Conservation (phyloP, 108 stramenopile species). For the Nitzschia sp. region DNA sequence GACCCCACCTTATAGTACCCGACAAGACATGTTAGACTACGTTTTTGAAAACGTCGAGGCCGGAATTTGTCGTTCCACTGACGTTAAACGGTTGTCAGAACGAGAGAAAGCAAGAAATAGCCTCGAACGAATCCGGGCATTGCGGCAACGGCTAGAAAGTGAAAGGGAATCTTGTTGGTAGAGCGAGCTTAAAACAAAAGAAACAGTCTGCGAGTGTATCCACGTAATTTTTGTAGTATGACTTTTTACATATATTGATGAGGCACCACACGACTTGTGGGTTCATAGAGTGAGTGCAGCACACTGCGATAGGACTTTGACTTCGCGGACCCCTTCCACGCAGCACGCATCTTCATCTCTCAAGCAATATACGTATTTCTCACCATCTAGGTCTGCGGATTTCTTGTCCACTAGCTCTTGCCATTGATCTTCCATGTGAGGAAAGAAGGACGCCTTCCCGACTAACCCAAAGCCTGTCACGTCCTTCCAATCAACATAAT, state of each 20-base stretch:
- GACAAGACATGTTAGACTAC: conserved; percentile 5
- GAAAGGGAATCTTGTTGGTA: too few relatives aligned
- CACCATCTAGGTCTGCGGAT: background rate
- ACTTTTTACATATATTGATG: too few relatives aligned
- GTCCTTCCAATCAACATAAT: conserved; percentile 68
- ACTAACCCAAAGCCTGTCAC: conserved; percentile 57
- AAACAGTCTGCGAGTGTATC: too few relatives aligned
- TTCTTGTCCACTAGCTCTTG: conserved; percentile 53
- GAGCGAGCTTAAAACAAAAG: too few relatives aligned
- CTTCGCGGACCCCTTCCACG: background rate
- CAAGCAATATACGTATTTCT: conserved; percentile 2
- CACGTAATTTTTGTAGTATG: too few relatives aligned
- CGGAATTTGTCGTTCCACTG: background rate
- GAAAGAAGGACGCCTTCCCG: conserved; percentile 68
- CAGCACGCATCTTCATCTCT: conserved; percentile 14
- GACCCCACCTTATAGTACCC: background rate
- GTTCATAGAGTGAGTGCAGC: too few relatives aligned
- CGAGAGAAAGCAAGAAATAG: conserved; percentile 2
- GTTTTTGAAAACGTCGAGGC: conserved; percentile 18
- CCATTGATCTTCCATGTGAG: conserved; percentile 82
- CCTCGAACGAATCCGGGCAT: background rate
- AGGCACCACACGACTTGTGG: too few relatives aligned
- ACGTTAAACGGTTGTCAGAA: background rate
- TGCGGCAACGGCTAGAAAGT: too few relatives aligned
- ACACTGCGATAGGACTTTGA: background rate